Evolutionary conservation across 2,329 filamentous ascomycete species (phyloP), one percentile per base, ranked within the genome.

Genomic region (Diaporthe vaccinii): DNA sequence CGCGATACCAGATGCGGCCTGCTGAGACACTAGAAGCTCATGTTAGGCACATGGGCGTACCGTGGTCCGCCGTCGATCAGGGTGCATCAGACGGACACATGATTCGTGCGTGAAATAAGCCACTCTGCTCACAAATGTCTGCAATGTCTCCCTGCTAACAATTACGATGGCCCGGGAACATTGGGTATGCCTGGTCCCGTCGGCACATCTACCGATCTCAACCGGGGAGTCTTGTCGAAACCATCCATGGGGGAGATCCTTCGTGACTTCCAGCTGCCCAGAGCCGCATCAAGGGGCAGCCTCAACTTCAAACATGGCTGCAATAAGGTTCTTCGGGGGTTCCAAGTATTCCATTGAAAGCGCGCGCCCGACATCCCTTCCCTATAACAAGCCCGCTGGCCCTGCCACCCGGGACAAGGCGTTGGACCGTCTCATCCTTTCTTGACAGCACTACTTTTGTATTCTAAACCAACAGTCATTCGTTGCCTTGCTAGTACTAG

Each of bases 221-320:
- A 68, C 46, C 34, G 28, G 65, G 65, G 49, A 69, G 2, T 55
- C 49, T 20, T 55, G 65, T 68, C 65, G 46, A 68, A 17, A 25
- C 17, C 31, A 51, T 39, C 65, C 65, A 53, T 28, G 31, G 46
- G 65, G 31, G 20, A 36, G 44, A 68, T 68, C 62, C 36, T 49
- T 34, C 44, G 65, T 20, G 49, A 53, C 65, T 69, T 39, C 6
- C 49, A 36, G 34, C 31, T 20, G 68, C 68, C 73, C 53, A 67
- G 49, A 62, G 28, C 25, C 57, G 51, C 49, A 62, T 51, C 28
- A 57, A 53, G 73, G 68, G 36, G 68, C 51, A 73, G 58, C 53
- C n/a, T 39, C 70, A 65, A 65, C 53, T 61, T 75, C 73, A 75
- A 75, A 75, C 73, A 72, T 49, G 34, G 59, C 44, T 41, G 28